Conservation (phyloP, 1,139 yeast genomes). For the Suhomyces bokatorum region DNA sequence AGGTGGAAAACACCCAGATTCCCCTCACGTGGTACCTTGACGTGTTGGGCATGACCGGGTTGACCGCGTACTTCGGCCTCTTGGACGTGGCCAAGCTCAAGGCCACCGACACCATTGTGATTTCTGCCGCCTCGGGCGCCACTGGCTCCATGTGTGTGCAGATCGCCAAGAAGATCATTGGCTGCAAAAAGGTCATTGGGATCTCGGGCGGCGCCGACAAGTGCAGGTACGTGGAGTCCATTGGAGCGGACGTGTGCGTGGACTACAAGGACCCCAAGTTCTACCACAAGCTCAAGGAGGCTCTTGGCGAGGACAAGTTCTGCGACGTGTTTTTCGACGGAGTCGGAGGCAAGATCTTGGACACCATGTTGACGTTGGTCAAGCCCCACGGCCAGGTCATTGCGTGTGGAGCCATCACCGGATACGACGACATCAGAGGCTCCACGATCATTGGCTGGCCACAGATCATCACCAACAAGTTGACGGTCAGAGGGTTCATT, state of each 20-base stretch:
- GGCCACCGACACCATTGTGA: slow-evolving; percentile 27
- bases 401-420: slow-evolving; percentile 35
- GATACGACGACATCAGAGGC: slow-evolving; percentile 35
- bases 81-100: slow-evolving; percentile 27
- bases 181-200: slow-evolving; percentile 31
- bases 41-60: slow-evolving; percentile 37
- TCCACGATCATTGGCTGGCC: slow-evolving; percentile 25
- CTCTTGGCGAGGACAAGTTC: slow-evolving; percentile 30
- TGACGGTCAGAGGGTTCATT: slow-evolving; percentile 24
- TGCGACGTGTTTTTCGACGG: slow-evolving; percentile 35
- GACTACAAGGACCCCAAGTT: slow-evolving; percentile 55
- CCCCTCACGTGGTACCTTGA: slow-evolving; percentile 41
- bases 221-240: slow-evolving; percentile 29
- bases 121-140: slow-evolving; percentile 38
- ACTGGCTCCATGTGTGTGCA: slow-evolving; percentile 35
- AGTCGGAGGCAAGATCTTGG: slow-evolving; percentile 27
- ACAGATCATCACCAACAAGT: slow-evolving; percentile 27
- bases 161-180: slow-evolving; percentile 31
- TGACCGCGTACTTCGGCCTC: slow-evolving; percentile 34
- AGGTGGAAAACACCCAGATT: slow-evolving; percentile 12
- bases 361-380: slow-evolving; percentile 20
- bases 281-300: slow-evolving; percentile 41
- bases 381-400: slow-evolving; percentile 26
- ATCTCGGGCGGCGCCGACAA: slow-evolving; percentile 33
- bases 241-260: slow-evolving; percentile 40